phyloP scores from a whole-genome alignment of 2,329 filamentous ascomycete species.

The Dothistroma septosporum region DNA sequence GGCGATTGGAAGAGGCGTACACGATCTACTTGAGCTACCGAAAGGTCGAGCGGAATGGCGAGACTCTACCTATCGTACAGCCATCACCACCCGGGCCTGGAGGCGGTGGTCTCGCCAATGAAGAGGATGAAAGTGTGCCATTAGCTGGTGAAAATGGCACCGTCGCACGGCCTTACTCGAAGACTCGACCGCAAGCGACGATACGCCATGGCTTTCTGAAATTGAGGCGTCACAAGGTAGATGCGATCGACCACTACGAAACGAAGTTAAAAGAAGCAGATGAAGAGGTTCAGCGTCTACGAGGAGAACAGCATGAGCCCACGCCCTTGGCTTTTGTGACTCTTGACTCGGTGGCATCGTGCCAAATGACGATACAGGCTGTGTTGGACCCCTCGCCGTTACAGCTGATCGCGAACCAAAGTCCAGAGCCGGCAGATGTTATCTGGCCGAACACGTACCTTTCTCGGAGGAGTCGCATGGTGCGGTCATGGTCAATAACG shows the following conservation, averaged over 20 bases:
- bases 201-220: conserved; percentile 76
- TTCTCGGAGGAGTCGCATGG: conserved; percentile 65
- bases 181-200: conserved; percentile 61
- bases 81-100: conserved; percentile 38
- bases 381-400: conserved; percentile 87
- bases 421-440: conserved; percentile 86
- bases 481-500: conserved; percentile 80
- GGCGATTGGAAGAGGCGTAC: conserved; percentile 78
- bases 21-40: conserved; percentile 66
- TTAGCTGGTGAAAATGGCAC: conserved; percentile 14
- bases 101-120: conserved; percentile 23
- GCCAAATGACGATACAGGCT: conserved; percentile 94
- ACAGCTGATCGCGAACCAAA: conserved; percentile 76
- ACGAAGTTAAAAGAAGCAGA: conserved; percentile 77
- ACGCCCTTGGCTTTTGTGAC: conserved; percentile 91
- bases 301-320: conserved; percentile 70
- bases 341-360: conserved; percentile 89
- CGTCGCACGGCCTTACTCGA: conserved; percentile 45
- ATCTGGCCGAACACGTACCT: conserved; percentile 93
- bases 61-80: conserved; percentile 50
- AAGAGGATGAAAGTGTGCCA: conserved; percentile 30
- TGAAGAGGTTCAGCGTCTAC: conserved; percentile 64
- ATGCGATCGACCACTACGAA: conserved; percentile 92
- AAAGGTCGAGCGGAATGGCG: conserved; percentile 46
- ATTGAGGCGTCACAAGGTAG: conserved; percentile 67